Conservation (phyloP, 108 stramenopile species). For the Stephanodiscus triporus region DNA sequence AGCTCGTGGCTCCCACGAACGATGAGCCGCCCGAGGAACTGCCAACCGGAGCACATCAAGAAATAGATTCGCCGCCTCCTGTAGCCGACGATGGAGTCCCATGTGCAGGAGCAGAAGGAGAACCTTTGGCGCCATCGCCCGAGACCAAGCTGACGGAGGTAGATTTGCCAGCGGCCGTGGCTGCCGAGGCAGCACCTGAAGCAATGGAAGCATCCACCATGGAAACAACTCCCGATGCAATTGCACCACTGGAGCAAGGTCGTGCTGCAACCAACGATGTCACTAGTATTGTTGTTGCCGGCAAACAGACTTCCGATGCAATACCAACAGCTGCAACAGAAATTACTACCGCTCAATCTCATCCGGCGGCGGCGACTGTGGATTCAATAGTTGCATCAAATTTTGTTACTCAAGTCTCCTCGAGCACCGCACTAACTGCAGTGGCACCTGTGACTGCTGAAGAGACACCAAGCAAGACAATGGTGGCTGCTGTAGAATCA, state of each 20-base stretch:
- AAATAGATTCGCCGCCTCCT: not conserved
- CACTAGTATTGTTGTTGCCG: not conserved
- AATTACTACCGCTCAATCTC: not conserved
- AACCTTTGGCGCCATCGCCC: not conserved
- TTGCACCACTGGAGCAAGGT: not conserved
- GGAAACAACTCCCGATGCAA: not conserved
- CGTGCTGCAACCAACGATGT: not conserved
- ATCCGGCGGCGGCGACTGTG: not conserved
- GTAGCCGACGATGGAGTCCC: not conserved
- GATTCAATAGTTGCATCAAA: not conserved
- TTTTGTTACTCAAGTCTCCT: not conserved
- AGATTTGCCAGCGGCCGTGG: not conserved
- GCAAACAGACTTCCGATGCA: not conserved
- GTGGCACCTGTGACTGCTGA: not conserved
- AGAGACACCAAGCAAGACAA: not conserved
- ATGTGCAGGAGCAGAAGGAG: not conserved
- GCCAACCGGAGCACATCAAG: not conserved
- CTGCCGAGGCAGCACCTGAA: not conserved
- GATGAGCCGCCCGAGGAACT: not conserved
- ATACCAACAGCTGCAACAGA: not conserved
- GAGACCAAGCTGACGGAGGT: not conserved
- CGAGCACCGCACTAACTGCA: not conserved
- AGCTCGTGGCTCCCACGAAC: not conserved
- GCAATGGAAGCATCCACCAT: not conserved
- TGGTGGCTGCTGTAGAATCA: not conserved